Conservation (phyloP, 177 flowering plant genomes). For the Vitis hybrid region DNA sequence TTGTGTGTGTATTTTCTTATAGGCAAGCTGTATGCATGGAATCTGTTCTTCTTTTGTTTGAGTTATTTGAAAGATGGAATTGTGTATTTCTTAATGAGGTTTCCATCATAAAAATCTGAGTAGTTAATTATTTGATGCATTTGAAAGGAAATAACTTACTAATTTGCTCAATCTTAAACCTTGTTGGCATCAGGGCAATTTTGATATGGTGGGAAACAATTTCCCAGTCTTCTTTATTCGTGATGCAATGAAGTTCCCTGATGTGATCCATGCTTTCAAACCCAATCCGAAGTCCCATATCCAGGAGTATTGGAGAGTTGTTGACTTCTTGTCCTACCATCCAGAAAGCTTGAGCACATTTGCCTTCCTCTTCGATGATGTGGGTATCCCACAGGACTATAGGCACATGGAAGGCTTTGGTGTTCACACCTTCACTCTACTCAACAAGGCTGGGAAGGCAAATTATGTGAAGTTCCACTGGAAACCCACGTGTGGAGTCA, state of each 20-base stretch:
- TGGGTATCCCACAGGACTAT: conserved; percentile 87
- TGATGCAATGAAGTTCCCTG: conserved; percentile 94
- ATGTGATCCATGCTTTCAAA: conserved; percentile 87
- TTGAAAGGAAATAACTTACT: no score
- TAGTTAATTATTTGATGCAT: no score
- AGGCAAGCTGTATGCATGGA: no score
- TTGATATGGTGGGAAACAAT: conserved; percentile 93
- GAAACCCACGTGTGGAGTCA: conserved; percentile 95
- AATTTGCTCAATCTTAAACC: no score
- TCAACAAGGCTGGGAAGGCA: conserved; percentile 80
- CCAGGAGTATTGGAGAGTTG: conserved; percentile 90
- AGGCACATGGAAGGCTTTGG: conserved; percentile 97
- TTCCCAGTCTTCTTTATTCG: conserved; percentile 92
- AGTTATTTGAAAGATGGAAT: no score
- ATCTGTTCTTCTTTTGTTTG: no score
- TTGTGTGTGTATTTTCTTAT: no score
- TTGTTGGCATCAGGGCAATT: conserved; percentile 41
- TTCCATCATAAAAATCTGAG: no score
- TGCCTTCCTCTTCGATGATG: conserved; percentile 80
- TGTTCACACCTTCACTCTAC: conserved; percentile 76
- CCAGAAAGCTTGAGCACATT: conserved; percentile 94
- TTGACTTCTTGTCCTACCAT: conserved; percentile 92
- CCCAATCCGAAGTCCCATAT: conserved; percentile 96
- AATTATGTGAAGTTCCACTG: conserved; percentile 93
- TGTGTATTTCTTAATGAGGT: no score